phyloP scores from a whole-genome alignment of 345 rosid genomes.

The Cardamine resedifolia region DNA sequence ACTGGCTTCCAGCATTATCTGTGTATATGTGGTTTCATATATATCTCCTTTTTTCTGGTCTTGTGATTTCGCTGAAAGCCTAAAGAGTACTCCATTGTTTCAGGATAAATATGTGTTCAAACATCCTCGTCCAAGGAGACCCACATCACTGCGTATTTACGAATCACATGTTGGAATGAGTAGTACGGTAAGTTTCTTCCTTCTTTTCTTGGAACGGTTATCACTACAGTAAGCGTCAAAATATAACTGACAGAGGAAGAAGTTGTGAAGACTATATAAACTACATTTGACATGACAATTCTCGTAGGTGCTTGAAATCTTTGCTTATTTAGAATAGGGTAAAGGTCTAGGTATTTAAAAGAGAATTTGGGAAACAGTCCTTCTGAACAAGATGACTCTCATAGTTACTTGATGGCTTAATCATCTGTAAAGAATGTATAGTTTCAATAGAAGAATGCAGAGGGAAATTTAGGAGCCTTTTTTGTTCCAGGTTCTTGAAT shows the following conservation, averaged over 20 bases:
- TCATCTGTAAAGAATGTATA: not conserved
- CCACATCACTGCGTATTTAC: conserved; percentile 84
- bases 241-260: conserved; percentile 14
- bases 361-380: conserved; percentile 6
- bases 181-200: conserved; percentile 65
- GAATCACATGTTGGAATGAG: conserved; percentile 99
- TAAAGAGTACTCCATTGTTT: conserved; percentile 31
- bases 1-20: conserved; percentile 10
- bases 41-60: conserved; percentile 8
- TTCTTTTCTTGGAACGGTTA: conserved; percentile 21
- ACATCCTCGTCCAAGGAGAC: conserved; percentile 84
- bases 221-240: conserved; percentile 3
- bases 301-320: not conserved
- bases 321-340: conserved; percentile 10
- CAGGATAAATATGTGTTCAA: conserved; percentile 83
- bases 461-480: not conserved
- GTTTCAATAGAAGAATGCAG: not conserved
- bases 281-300: conserved; percentile 12
- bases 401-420: conserved; percentile 8
- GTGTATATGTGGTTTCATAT: conserved; percentile 8
- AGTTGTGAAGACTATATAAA: conserved; percentile 17
- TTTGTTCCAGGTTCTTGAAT: not conserved
- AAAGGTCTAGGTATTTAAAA: not conserved
- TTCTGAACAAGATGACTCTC: conserved; percentile 1
- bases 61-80: conserved; percentile 14